Percentiles rank a stretch among this genome's conserved stretches.
Conservation (phyloP, 441 rosid genomes). For the Gossypium gossypioides region DNA sequence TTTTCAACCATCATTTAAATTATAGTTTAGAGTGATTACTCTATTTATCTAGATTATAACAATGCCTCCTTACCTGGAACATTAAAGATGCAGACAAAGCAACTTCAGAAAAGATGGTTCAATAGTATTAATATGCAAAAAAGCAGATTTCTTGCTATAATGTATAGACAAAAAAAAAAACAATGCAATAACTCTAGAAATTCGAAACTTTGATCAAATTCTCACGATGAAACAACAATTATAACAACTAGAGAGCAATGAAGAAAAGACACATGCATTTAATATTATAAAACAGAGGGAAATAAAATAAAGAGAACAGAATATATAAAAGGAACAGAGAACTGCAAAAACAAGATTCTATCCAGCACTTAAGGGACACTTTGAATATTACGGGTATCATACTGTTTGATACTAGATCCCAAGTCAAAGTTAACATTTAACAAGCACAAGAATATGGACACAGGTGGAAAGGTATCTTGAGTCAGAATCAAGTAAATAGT, state of each 20-base stretch:
- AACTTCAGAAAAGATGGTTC: slow-evolving; percentile 1
- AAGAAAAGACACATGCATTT: not conserved
- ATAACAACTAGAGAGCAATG: not conserved
- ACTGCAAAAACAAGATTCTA: not conserved
- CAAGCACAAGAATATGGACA: not conserved
- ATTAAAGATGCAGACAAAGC: not conserved
- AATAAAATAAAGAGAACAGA: not conserved
- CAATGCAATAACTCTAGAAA: not conserved
- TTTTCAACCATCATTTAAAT: slow-evolving; percentile 3
- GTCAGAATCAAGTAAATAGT: not conserved
- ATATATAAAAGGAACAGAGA: not conserved
- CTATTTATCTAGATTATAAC: not conserved
- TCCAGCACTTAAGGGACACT: not conserved
- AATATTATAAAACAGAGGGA: not conserved
- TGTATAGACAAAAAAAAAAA: not conserved
- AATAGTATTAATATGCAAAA: not conserved
- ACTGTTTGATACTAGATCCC: not conserved
- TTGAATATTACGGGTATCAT: not conserved
- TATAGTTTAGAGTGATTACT: slow-evolving; percentile 4
- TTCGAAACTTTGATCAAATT: not conserved
- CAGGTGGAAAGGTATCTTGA: not conserved
- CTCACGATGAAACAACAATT: not conserved
- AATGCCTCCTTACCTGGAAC: not conserved
- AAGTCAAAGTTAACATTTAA: not conserved
- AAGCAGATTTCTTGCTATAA: not conserved